Percentiles rank a stretch among this genome's conserved stretches.
Evolutionary conservation across 805 yeast species (phyloP).

Genomic region (Kazachstania martiniae): DNA sequence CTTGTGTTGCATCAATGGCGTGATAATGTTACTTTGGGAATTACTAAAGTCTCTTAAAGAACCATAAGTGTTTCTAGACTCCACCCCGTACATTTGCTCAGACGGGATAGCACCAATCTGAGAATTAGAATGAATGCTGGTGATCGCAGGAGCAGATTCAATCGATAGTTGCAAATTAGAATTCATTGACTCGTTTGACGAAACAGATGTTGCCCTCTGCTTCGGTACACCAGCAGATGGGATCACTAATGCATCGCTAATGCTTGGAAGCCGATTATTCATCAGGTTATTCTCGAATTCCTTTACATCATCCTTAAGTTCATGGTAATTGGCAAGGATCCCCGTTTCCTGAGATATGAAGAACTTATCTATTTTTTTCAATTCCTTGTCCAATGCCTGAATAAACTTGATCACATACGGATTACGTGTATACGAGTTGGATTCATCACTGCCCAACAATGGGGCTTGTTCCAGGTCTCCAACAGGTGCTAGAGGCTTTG

Average conservation of each 20-base stretch:
- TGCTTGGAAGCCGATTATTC: constrained; percentile 10
- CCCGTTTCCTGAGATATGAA: constrained; percentile 52
- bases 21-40: neutral
- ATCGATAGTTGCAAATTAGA: constrained; percentile 1
- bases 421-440: too few relatives aligned
- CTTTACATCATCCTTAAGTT: constrained; percentile 49
- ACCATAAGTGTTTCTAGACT: too few relatives aligned
- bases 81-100: too few relatives aligned
- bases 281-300: constrained; percentile 38
- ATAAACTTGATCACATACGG: constrained; percentile 46
- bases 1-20: constrained; percentile 17
- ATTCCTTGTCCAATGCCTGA: constrained; percentile 67
- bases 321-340: constrained; percentile 33
- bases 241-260: constrained; percentile 4
- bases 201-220: neutral
- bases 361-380: constrained; percentile 65
- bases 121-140: too few relatives aligned
- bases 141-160: constrained; percentile 4
- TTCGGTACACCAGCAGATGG: constrained; percentile 6
- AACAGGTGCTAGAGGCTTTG: too few relatives aligned
- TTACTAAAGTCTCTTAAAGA: neutral
- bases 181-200: constrained; percentile 1
- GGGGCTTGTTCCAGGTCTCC: constrained; percentile 11
- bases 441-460: constrained; percentile 19
- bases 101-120: too few relatives aligned